Base-by-base conservation (phyloP, 306 rosid genomes). In the Calophaca sinica region DNA sequence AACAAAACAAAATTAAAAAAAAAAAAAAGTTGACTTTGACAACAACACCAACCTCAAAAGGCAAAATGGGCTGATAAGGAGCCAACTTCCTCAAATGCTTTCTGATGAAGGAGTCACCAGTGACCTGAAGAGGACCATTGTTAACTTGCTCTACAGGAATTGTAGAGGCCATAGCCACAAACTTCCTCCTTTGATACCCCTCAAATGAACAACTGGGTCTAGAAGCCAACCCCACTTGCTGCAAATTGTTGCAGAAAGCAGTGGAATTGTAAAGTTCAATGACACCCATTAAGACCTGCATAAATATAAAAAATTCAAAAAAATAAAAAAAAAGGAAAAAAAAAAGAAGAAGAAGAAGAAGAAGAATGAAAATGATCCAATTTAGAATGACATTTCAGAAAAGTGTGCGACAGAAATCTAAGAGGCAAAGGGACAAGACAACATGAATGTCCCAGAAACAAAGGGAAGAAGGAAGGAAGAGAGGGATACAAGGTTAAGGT, bases 41-140 rank as follows among this genome's bases (percentile, higher is more conserved):
- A 4, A 64, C 2, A 39, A 50, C 2, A 72, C 55, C 5, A 62
- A 90, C 97, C 98, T 94, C 97, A 74, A 94, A 94, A 12, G 98
- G 97, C 66, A 91, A 89, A 85, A 94, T 94, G 72, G 98, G 88
- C 49, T 94, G 98, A 76, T 91, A 91, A 72, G 98, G 97, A 75
- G 96, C 77, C 84, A 94, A 82, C 48, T 86, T 84, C 70, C 88
- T 87, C 60, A 94, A 85, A 85, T 94, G 98, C 60, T 92, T 36
- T 68, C 97, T 89, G 62, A 94, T 90, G 82, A 94, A 94, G 14
- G 92, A 90, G 54, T 94, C 98, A 6, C 92, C 97, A 1, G 88
- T 80, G 54, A 87, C 82, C 51, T 73, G 72, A 33, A 45, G 77
- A 52, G 84, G 65, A 31, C 75, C 85, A 36, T 75, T 84, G 57